A percentile compares a stretch with the other conserved stretches of the same genome.
Conservation (phyloP, 2,329 filamentous ascomycete genomes). For the Aspergillus candidus region DNA sequence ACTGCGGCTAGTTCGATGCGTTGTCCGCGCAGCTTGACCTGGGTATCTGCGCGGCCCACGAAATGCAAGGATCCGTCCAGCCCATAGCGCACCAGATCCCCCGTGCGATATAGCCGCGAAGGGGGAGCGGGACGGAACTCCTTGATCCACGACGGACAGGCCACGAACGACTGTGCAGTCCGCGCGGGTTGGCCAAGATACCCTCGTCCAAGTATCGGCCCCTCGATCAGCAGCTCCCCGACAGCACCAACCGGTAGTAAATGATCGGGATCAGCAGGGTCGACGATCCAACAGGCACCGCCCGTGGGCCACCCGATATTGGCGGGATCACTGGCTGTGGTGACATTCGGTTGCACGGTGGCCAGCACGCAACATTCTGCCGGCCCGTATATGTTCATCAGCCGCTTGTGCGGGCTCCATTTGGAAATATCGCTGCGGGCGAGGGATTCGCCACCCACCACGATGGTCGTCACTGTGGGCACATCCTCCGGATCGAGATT, state of each 20-base stretch:
- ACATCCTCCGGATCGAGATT: slow-evolving; percentile 22
- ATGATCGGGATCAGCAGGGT: slow-evolving; percentile 2
- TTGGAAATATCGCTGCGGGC: slow-evolving; percentile 29
- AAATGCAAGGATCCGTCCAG: not conserved
- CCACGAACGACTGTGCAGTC: slow-evolving; percentile 20
- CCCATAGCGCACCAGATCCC: slow-evolving; percentile 1
- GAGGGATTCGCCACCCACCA: slow-evolving; percentile 22
- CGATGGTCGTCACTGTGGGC: slow-evolving; percentile 31
- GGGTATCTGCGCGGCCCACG: not conserved
- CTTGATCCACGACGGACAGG: slow-evolving; percentile 11
- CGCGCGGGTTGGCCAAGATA: slow-evolving; percentile 23
- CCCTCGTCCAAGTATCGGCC: slow-evolving; percentile 22
- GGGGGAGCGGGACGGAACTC: not conserved
- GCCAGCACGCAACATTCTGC: slow-evolving; percentile 11
- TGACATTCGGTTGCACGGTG: not conserved
- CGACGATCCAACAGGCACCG: slow-evolving; percentile 10
- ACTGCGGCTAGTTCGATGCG: slow-evolving; percentile 2
- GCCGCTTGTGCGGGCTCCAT: slow-evolving; percentile 30
- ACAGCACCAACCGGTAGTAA: slow-evolving; percentile 31
- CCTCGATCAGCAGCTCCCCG: slow-evolving; percentile 40
- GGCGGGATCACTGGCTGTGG: not conserved
- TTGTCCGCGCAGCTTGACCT: slow-evolving; percentile 4
- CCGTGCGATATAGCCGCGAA: not conserved
- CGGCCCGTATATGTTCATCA: slow-evolving; percentile 26
- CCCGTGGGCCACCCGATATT: slow-evolving; percentile 6